phyloP scores from a whole-genome alignment of 768 basidiomycete genomes.

The Trametes coccinea region DNA sequence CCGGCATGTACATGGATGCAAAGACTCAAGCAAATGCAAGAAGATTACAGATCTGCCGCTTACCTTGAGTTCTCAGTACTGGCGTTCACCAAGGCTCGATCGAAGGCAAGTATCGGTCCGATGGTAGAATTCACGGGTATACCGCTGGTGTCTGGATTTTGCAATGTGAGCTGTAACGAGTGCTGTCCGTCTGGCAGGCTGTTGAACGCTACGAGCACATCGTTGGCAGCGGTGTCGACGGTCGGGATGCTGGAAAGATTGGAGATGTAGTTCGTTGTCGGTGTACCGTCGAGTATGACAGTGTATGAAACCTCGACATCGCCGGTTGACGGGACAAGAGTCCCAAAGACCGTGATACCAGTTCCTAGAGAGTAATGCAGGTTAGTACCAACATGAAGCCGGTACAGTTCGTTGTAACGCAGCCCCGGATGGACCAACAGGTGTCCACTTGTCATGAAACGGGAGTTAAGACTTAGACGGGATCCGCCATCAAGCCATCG shows the following conservation, averaged over 20 bases:
- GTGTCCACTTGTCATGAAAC: neutral
- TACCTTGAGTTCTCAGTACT: constrained; percentile 13
- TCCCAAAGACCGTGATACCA: constrained; percentile 61
- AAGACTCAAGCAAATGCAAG: neutral
- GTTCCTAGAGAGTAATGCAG: constrained; percentile 46
- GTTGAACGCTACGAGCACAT: constrained; percentile 50
- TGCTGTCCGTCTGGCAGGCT: constrained; percentile 52
- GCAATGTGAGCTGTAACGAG: constrained; percentile 53
- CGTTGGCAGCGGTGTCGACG: constrained; percentile 26
- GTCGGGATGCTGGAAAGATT: constrained; percentile 31
- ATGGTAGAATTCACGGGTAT: constrained; percentile 5
- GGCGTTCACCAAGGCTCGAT: constrained; percentile 48
- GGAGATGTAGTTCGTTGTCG: constrained; percentile 30
- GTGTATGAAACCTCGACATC: constrained; percentile 36
- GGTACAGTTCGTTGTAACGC: neutral
- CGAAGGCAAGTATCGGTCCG: constrained; percentile 50
- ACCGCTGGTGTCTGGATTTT: constrained; percentile 32
- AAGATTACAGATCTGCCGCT: neutral
- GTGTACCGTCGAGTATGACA: constrained; percentile 52
- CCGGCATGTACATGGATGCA: neutral
- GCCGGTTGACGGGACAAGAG: constrained; percentile 34
- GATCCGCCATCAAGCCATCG: constrained; percentile 19
- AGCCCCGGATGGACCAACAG: neutral
- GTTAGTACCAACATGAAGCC: neutral
- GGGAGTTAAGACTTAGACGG: neutral